Base-by-base conservation (phyloP, 2,329 filamentous ascomycete genomes). In the Fusarium sp. region DNA sequence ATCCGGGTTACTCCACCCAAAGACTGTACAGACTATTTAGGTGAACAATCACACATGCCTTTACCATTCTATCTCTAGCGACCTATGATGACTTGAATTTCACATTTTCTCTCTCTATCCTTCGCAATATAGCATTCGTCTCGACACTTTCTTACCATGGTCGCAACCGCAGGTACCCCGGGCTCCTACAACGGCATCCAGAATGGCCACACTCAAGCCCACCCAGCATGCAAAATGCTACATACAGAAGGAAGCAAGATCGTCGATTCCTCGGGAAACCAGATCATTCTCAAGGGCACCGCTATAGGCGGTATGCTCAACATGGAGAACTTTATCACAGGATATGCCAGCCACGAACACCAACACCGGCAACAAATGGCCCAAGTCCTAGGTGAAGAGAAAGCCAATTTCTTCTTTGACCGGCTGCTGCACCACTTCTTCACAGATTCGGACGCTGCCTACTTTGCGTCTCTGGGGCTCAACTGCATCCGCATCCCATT, bases 241-340 rank as follows among this genome's bases (percentile, higher is more conserved):
- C 76, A 73, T n/a, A 69, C 71, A 1, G 62, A 70, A 12, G 78
- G 78, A 26, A 77, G 65, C 13, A 64, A 71, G 9, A 80, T 88
- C 18, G 81, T 87, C 33, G 81, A 84, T 62, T 74, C 76, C 0
- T 72, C 81, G 50, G 83, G 81, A 20, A 76, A 83, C 13, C 73
- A 74, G 4, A 80, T 87, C 15, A 75, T 86, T 9, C 81, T 87
- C 26, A 78, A 77, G 50, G 76, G 76, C 13, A 73, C 77, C 5
- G 77, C 67, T 7, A 56, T 78, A 3, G 77, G 77, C 13, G 77
- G 77, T 23, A 76, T 76, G 73, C 74, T 78, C 46, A 77, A 78
- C 60, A 87, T 87, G 84, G 86, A 88, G 75, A 89, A 88, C 74
- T 89, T 89, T 80, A 89, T 89, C 67, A 88, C 85, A 2, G 88